These are phyloP conservation scores for Hammondia hammondi DNA, from an alignment of 169 alveolate species.

Conservation along the genomic window DNA sequence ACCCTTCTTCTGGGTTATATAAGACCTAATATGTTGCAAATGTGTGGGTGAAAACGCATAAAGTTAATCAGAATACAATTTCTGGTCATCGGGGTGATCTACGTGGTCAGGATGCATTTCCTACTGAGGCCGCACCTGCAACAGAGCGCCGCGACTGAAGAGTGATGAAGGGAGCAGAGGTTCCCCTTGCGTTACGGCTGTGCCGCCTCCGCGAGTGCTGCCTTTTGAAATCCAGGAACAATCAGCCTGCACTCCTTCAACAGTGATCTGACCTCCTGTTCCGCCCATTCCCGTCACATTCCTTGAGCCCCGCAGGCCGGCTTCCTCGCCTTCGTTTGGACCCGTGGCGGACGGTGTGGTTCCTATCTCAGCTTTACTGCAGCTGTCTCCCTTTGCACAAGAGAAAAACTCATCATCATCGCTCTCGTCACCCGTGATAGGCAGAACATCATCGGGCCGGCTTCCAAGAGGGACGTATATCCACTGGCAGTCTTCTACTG, in stretches of 20 bases:
- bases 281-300: neutral
- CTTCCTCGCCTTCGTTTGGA: neutral
- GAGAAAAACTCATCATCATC: neutral
- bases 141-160: constrained; percentile 38
- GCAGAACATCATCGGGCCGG: constrained; percentile 4
- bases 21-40: no score
- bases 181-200: neutral
- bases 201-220: neutral
- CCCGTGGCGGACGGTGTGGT: neutral
- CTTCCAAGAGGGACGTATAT: neutral
- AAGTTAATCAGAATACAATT: no score
- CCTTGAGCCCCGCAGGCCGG: neutral
- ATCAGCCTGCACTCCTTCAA: neutral
- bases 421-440: neutral
- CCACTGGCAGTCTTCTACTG: constrained; percentile 35
- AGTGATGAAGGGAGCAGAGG: neutral
- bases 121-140: neutral
- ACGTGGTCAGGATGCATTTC: neutral
- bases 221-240: no score
- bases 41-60: no score
- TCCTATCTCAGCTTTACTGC: neutral
- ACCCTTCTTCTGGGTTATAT: no score
- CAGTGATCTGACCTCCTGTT: neutral
- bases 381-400: neutral
- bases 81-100: no score